Conservation (phyloP, 345 rosid genomes). For the Eucalyptus brandiana region DNA sequence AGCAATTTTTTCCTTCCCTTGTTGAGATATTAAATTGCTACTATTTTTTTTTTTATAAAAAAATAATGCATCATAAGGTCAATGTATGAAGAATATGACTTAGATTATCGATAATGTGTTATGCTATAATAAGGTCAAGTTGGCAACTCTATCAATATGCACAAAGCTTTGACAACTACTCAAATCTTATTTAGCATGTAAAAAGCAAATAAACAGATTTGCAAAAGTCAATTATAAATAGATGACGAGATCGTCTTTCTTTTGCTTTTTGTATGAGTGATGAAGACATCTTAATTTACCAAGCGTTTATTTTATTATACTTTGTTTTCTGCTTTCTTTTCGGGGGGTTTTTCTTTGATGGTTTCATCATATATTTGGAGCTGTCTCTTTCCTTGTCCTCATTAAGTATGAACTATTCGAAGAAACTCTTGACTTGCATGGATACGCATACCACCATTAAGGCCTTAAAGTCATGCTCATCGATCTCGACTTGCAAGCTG, state of each 20-base stretch:
- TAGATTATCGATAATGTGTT: background rate
- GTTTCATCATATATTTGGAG: background rate
- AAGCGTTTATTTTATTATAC: background rate
- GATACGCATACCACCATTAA: background rate
- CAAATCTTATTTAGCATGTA: background rate
- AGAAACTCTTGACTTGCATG: background rate
- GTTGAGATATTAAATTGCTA: background rate
- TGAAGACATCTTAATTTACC: background rate
- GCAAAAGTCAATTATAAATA: background rate
- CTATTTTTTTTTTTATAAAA: background rate
- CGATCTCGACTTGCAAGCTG: background rate
- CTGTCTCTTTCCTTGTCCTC: background rate
- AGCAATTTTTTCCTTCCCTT: background rate
- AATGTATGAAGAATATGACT: background rate
- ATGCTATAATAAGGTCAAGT: background rate
- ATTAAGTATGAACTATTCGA: background rate
- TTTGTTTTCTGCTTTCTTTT: background rate
- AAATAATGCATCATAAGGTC: background rate
- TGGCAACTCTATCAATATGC: background rate
- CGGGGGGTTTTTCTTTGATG: background rate
- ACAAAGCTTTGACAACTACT: background rate
- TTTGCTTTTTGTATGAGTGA: background rate
- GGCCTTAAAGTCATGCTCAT: background rate
- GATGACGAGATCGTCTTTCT: background rate
- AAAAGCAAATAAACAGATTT: background rate